Base-by-base conservation (phyloP, 169 alveolate genomes). In the Plasmodium adleri region DNA sequence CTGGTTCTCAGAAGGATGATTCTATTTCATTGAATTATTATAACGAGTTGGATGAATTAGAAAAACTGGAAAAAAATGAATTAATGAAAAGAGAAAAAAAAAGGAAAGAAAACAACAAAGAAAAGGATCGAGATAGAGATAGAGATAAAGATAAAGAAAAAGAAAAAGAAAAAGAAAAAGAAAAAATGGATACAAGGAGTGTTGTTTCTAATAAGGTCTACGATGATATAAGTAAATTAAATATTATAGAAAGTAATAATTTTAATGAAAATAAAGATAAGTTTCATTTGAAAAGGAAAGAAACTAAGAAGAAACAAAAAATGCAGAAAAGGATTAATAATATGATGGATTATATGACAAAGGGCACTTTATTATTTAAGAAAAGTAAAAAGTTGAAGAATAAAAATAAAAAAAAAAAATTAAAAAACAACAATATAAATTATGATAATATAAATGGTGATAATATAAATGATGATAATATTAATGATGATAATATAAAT, bases 1-100 rank as follows among this genome's bases (percentile, higher is more conserved):
- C 6, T 86, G 86, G 39, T 0, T 58, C 74, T 9, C 86, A 72
- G 54, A 86, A 62, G 7, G 92, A 86, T 39, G 92, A 86, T 43
- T 58, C 67, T 26, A 67, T 60, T 17, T 72, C 88, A 1, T 54
- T 86, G 60, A 72, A 86, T 72, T 86, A 86, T 72, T 86, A 45
- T 59, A 72, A 86, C 49, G 92, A 71, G 28, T 72, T 86, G 70
- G 92, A 86, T 26, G 88, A 86, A 56, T 63, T 86, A 24, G 92
- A 86, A 72, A 72, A 73, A 22, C 15, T 86, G 43, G 92, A 86
- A 54, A 71, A 71, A 54, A 62, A 59, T 24, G 92, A 70, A 64
- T 3, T 62, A 60, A 71, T 45, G 12, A 86, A 54, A 32, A 71
- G 56, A 45, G 49, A 71, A 64, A 86, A 74, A 66, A 64, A 54